Evolutionary conservation across 2,329 filamentous ascomycete species (phyloP).

Genomic region (Nannizziopsis barbatae): DNA sequence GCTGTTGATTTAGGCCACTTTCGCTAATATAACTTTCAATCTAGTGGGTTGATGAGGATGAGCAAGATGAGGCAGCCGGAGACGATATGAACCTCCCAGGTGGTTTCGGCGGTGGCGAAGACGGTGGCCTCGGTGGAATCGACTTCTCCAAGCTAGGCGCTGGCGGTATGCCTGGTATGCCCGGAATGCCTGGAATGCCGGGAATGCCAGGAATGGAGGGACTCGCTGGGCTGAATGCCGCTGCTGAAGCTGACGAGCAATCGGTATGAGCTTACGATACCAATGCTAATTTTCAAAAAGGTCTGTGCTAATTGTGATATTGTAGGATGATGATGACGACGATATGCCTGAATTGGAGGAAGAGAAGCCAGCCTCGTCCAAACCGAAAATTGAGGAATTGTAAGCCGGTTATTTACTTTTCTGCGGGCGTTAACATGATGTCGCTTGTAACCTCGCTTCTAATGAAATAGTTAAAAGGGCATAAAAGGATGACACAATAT

Average conservation of each 20-base stretch:
- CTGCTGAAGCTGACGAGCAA: constrained; percentile 28
- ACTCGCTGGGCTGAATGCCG: constrained; percentile 33
- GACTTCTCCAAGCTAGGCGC: constrained; percentile 86
- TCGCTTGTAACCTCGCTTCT: no score
- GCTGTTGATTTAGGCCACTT: not conserved
- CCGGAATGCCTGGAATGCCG: no score
- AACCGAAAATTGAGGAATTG: constrained; percentile 25
- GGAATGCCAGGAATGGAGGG: constrained; percentile 24
- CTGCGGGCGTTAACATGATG: not conserved
- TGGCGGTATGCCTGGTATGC: constrained; percentile 36
- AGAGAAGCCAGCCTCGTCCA: constrained; percentile 33
- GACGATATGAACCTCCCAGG: constrained; percentile 56
- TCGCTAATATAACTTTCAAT: not conserved
- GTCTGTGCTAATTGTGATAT: constrained; percentile 32
- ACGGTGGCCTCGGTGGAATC: constrained; percentile 71
- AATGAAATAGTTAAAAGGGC: no score
- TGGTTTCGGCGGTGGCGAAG: constrained; percentile 36
- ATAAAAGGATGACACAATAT: no score
- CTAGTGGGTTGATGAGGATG: constrained; percentile 92
- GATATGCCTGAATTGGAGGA: constrained; percentile 78
- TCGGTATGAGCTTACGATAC: constrained; percentile 5
- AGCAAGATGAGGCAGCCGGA: constrained; percentile 81
- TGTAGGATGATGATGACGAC: constrained; percentile 44
- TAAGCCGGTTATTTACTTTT: constrained; percentile 4
- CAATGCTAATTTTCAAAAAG: constrained; percentile 37